phyloP scores from a whole-genome alignment of 768 basidiomycete species.

The Lactarius vividus region DNA sequence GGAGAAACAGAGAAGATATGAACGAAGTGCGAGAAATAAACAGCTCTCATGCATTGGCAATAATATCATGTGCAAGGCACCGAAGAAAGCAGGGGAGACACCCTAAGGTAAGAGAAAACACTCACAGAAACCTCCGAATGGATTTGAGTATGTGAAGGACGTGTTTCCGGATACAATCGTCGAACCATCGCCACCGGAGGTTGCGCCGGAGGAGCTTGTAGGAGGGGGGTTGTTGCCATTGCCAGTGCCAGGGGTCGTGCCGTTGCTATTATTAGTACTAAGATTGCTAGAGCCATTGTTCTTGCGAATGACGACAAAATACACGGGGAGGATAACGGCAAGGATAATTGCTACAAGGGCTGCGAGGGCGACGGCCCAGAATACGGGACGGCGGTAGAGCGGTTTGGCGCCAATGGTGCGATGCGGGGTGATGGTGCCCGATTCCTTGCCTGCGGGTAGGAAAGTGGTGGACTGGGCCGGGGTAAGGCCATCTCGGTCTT shows the following conservation, averaged over 20 bases:
- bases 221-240: slow-evolving; percentile 4
- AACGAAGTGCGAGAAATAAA: not conserved
- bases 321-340: slow-evolving; percentile 11
- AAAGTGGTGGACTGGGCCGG: slow-evolving; percentile 5
- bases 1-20: not conserved
- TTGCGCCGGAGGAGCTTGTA: slow-evolving; percentile 5
- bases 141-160: slow-evolving; percentile 45
- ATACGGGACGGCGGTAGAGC: slow-evolving; percentile 7
- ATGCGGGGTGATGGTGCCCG: not conserved
- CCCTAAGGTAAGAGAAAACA: not conserved
- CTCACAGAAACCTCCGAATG: slow-evolving; percentile 46
- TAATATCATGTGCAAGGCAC: slow-evolving; percentile 4
- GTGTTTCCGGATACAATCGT: slow-evolving; percentile 42
- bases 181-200: slow-evolving; percentile 25
- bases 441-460: not conserved
- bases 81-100: not conserved
- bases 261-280: not conserved
- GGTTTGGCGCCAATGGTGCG: not conserved
- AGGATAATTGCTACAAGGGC: slow-evolving; percentile 16
- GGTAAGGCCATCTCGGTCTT: slow-evolving; percentile 9
- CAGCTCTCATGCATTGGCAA: not conserved
- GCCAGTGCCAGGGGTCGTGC: not conserved
- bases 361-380: slow-evolving; percentile 7
- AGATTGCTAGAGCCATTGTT: not conserved
- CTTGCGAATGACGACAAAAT: slow-evolving; percentile 17